These are phyloP conservation scores for Xylaria multiplex DNA, from an alignment of 2,329 filamentous ascomycete species.

Conservation along the genomic window DNA sequence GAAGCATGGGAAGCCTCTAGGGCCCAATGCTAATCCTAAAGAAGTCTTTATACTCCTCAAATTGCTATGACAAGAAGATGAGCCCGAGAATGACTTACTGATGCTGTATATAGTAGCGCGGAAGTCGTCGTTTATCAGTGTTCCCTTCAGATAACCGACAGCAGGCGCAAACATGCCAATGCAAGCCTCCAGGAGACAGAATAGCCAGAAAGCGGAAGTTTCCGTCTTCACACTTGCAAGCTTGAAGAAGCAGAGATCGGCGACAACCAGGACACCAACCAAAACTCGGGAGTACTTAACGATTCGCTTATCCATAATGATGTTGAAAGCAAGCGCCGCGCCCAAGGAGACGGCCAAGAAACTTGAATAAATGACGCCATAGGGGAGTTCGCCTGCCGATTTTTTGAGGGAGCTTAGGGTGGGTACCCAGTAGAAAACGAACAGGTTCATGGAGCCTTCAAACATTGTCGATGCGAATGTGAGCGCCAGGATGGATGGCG, in stretches of 20 bases:
- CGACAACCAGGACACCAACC: constrained; percentile 48
- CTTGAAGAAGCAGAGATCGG: constrained; percentile 55
- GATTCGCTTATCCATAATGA: constrained; percentile 47
- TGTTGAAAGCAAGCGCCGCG: constrained; percentile 46
- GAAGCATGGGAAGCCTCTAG: neutral
- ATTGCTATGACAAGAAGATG: neutral
- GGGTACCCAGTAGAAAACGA: constrained; percentile 71
- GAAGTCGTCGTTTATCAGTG: constrained; percentile 58
- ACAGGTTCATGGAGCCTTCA: constrained; percentile 70
- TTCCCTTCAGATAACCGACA: constrained; percentile 62
- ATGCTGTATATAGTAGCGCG: constrained; percentile 66
- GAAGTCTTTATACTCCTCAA: neutral
- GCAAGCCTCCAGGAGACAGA: constrained; percentile 67
- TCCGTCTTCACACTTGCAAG: constrained; percentile 54
- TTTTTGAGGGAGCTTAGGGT: constrained; percentile 58
- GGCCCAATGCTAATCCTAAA: neutral
- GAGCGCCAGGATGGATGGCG: constrained; percentile 62
- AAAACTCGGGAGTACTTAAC: constrained; percentile 51
- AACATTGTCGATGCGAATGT: constrained; percentile 65
- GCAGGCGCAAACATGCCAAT: constrained; percentile 68
- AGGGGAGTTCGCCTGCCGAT: constrained; percentile 45
- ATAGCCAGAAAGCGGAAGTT: constrained; percentile 61
- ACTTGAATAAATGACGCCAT: constrained; percentile 45
- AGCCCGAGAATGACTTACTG: constrained; percentile 28
- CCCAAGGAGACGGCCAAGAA: constrained; percentile 49